Base-by-base conservation (phyloP, 441 rosid genomes). In the Erysimum pusillum region DNA sequence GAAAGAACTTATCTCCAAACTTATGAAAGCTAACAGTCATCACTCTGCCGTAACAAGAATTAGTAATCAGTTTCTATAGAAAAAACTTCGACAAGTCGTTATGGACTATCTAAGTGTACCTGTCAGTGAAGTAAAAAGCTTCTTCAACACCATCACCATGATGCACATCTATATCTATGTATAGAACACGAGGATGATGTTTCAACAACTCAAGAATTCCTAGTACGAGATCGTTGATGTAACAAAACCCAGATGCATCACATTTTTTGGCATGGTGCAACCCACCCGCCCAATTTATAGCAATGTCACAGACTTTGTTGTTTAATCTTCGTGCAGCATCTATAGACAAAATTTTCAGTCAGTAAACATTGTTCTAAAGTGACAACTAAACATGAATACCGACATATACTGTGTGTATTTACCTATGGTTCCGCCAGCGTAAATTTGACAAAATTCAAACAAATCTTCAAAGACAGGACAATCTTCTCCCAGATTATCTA, bases 11-110 rank as follows among this genome's bases (percentile, higher is more conserved):
- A 87, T 96, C 97, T 60, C 99, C 98, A 56, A 69, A 91, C 86
- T 93, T 96, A 87, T 96, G 99, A 84, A 96, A 96, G 83, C 99
- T 96, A 78, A 96, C 97, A 46, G 99, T 96, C 99, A 96, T 96
- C 80, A 96, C 98, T 94, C 98, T 96, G 86, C 61, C 83, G 69
- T 59, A 67, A 61, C 20, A 41, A 83, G 44, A 60, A 41, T 63
- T 10, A 35, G 58, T 38, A 71, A 63, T 63, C 52, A 52, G 46
- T 71, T 66, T 70, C 44, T 67, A 69, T 4, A 66, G 42, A 25
- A 78, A 20, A 22, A 67, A 13, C 8, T 9, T 48, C 18, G 10
- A 69, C 25, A 67, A 60, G n/a, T 35, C 1, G 9, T n/a, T 62
- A 34, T 44, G 38, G 1, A n/a, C 25, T 36, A 62, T 6, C 20